phyloP scores from a whole-genome alignment of 345 rosid species.

The Sisymbrium altissimum region DNA sequence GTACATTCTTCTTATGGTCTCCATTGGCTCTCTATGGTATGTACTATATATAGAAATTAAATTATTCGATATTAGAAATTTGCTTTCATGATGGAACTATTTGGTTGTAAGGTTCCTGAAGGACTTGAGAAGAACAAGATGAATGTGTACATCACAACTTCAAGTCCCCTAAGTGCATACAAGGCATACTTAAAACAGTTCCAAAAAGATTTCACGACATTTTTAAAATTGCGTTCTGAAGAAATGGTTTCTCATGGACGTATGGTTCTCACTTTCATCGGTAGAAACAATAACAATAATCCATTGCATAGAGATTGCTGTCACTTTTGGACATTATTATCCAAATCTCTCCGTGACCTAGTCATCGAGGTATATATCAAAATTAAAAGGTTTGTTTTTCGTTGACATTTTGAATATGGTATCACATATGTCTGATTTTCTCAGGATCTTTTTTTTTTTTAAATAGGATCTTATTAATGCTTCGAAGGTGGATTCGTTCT shows the following conservation, averaged over 20 bases:
- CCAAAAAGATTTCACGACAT: slow-evolving; percentile 41
- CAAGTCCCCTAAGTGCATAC: slow-evolving; percentile 36
- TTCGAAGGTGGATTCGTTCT: slow-evolving; percentile 33
- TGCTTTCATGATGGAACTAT: not conserved
- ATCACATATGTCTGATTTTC: not conserved
- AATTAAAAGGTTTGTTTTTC: not conserved
- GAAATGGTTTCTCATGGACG: slow-evolving; percentile 43
- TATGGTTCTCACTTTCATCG: slow-evolving; percentile 41
- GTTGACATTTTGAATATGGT: not conserved
- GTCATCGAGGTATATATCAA: slow-evolving; percentile 34
- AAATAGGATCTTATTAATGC: slow-evolving; percentile 38
- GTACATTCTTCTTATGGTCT: slow-evolving; percentile 41
- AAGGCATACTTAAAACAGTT: slow-evolving; percentile 45
- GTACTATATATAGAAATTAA: not conserved
- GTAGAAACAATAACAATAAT: slow-evolving; percentile 29
- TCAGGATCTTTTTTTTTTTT: not conserved
- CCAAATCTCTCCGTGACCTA: slow-evolving; percentile 32
- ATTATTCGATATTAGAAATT: not conserved
- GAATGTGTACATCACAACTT: slow-evolving; percentile 28
- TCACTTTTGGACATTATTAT: slow-evolving; percentile 32
- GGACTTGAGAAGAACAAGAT: slow-evolving; percentile 25
- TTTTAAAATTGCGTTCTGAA: slow-evolving; percentile 39
- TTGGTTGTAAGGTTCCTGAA: slow-evolving; percentile 31
- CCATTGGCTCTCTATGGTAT: slow-evolving; percentile 44
- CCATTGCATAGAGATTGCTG: slow-evolving; percentile 32